Conservation (phyloP, 2,329 filamentous ascomycete genomes). For the Orbilia brochopaga region DNA sequence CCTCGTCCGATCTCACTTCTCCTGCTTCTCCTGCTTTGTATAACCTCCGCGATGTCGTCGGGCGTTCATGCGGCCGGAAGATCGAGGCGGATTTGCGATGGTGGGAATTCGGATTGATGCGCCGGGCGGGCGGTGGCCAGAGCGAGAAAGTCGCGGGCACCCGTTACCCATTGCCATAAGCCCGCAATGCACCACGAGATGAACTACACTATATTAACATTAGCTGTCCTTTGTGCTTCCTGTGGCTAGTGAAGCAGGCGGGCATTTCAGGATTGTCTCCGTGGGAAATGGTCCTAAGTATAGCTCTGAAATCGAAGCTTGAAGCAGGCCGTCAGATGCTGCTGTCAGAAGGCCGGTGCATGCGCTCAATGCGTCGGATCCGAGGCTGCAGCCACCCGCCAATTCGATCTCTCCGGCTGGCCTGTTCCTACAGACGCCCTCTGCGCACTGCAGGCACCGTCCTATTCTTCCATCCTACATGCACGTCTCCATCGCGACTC, state of each 20-base stretch:
- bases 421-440: neutral
- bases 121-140: neutral
- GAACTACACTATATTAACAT: neutral
- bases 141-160: neutral
- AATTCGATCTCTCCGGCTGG: neutral
- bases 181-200: neutral
- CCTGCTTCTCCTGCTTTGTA: neutral
- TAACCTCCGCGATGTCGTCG: neutral
- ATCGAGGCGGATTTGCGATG: neutral
- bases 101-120: no score
- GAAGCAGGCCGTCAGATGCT: neutral
- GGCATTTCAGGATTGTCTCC: no score
- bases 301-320: no score
- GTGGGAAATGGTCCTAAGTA: no score
- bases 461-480: neutral
- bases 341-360: neutral
- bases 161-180: neutral
- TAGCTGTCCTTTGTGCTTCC: neutral
- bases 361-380: neutral
- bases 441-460: neutral
- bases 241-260: no score
- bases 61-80: neutral
- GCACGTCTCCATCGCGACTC: neutral
- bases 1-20: neutral
- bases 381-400: constrained; percentile 7